Evolutionary conservation across 2,329 filamentous ascomycete genomes (phyloP), one percentile per base, ranked within the genome.

Genomic region (Colletotrichum sp.): DNA sequence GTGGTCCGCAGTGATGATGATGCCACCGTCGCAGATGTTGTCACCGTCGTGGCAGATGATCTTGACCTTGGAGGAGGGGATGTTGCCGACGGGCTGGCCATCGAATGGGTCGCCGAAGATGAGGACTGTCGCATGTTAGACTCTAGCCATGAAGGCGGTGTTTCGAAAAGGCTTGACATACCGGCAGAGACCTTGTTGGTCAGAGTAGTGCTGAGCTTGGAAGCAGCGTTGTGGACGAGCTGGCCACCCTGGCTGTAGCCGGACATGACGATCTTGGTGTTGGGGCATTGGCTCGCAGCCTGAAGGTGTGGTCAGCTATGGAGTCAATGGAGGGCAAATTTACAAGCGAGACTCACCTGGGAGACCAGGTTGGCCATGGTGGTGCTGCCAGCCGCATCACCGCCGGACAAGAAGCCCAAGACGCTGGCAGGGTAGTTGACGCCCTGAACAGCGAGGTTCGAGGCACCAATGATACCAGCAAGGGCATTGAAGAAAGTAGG

Each of bases 371-470:
- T 16, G 34, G 64, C 82, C 87, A 90, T 89, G 71, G 83, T 84
- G 49, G 80, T 79, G 73, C 86, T 87, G 10, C 89, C 89, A 10
- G 72, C 80, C 4, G 80, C 76, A 73, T 89, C 88, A 2, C 89
- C 89, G 6, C 87, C 87, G 18, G 81, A 81, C 9, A 89, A 81
- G 77, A 89, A 90, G 0, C 89, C 89, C 2, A 78, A 71, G 64
- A 86, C 77, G 73, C 82, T 81, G 3, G 90, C 90, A 4, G 86
- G 80, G 79, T 92, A 92, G 49, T 88, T 82, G 21, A 91, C 88
- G 57, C 90, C 90, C 81, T 92, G 90, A 16, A 90, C 85, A 2
- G 87, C 87, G 9, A 91, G 80, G 71, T 87, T 86, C 36, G 82
- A 82, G 8, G 81, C 82, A 15, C 86, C 88, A 72, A 90, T 81